phyloP scores from a whole-genome alignment of 2,329 filamentous ascomycete species.

The Colletotrichum sojae region DNA sequence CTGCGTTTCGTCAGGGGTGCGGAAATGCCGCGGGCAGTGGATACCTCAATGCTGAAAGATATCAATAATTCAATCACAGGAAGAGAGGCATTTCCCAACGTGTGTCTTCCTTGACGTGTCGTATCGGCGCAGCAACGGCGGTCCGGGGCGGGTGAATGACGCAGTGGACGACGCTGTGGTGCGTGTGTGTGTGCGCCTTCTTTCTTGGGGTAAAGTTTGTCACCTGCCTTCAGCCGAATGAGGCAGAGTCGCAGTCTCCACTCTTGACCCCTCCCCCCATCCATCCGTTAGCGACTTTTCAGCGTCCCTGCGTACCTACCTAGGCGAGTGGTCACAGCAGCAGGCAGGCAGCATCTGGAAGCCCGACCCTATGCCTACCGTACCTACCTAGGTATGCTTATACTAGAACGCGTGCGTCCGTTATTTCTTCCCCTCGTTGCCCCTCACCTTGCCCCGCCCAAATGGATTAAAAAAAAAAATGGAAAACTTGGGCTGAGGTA shows the following conservation, averaged over 20 bases:
- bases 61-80: neutral
- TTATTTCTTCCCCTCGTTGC: too few relatives aligned
- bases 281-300: neutral
- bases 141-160: neutral
- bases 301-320: neutral
- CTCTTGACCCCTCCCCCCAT: neutral
- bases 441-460: too few relatives aligned
- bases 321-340: neutral
- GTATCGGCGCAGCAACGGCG: neutral
- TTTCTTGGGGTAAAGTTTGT: too few relatives aligned
- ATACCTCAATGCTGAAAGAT: too few relatives aligned
- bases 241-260: constrained; percentile 7
- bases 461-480: too few relatives aligned
- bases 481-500: too few relatives aligned
- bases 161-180: neutral
- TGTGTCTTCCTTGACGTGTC: neutral
- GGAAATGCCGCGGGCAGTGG: neutral
- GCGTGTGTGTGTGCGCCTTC: too few relatives aligned
- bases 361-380: too few relatives aligned
- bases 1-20: neutral
- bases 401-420: too few relatives aligned
- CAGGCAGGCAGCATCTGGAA: too few relatives aligned
- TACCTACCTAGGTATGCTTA: too few relatives aligned
- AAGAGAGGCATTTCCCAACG: too few relatives aligned
- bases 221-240: neutral